Evolutionary conservation across 495 filamentous ascomycete species (phyloP).

Genomic region (Hypoxylon fuscum): DNA sequence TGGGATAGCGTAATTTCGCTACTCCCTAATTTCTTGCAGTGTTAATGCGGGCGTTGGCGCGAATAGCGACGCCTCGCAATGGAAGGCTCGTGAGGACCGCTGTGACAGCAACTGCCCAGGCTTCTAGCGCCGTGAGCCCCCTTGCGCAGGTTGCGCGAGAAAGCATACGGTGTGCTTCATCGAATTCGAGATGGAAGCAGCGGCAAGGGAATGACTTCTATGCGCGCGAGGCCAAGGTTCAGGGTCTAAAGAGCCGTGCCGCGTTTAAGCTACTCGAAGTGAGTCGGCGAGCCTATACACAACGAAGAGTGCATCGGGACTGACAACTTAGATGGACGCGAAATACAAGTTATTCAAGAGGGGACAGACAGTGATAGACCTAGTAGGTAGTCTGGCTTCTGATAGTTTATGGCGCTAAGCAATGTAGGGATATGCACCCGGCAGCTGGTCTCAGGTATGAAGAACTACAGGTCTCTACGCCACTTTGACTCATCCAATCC

Average conservation of each 20-base stretch:
- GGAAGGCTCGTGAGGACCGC: constrained; percentile 31
- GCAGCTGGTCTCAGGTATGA: constrained; percentile 88
- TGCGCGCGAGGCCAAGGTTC: constrained; percentile 73
- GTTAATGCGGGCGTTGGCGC: constrained; percentile 36
- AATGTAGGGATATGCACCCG: constrained; percentile 86
- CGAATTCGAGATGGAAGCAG: constrained; percentile 81
- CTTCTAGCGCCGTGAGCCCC: constrained; percentile 1
- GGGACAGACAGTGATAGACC: constrained; percentile 88
- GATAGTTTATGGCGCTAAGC: constrained; percentile 12
- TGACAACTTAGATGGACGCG: constrained; percentile 70
- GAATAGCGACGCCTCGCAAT: constrained; percentile 37
- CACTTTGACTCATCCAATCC: constrained; percentile 12
- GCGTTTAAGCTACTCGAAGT: constrained; percentile 92
- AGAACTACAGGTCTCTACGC: background rate
- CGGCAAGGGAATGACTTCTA: constrained; percentile 78
- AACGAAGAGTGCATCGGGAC: background rate
- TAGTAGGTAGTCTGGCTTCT: constrained; percentile 59
- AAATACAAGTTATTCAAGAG: constrained; percentile 79
- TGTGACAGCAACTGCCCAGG: constrained; percentile 2
- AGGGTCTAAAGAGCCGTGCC: constrained; percentile 85
- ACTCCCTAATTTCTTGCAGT: background rate
- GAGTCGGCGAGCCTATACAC: constrained; percentile 11
- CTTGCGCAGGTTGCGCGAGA: constrained; percentile 10
- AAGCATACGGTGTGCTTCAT: constrained; percentile 59
- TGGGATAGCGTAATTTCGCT: constrained; percentile 31